A percentile compares a stretch with the other conserved stretches of the same genome.
Conservation (phyloP, 495 filamentous ascomycete species). For the Neurospora sp. region DNA sequence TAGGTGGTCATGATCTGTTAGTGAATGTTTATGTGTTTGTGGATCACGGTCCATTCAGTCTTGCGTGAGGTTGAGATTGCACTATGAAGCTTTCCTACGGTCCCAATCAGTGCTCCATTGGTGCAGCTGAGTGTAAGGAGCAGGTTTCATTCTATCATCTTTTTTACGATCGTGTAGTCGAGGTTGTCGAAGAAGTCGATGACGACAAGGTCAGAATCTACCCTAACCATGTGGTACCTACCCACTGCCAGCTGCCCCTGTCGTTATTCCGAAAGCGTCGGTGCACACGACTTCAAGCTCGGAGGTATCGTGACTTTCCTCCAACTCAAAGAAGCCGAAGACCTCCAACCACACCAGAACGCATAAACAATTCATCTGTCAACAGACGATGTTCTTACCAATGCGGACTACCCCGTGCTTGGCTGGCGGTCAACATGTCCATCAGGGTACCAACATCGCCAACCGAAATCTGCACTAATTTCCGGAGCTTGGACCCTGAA, state of each 20-base stretch:
- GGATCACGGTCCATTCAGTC: not conserved
- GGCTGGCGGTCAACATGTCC: not conserved
- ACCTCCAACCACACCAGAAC: not conserved
- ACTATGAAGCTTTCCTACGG: not conserved
- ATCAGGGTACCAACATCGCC: not conserved
- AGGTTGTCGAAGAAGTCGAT: not conserved
- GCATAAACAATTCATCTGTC: not conserved
- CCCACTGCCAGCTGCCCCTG: not conserved
- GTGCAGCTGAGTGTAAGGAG: not conserved
- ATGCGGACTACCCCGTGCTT: not conserved
- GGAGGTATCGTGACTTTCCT: not conserved
- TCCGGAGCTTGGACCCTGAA: not conserved
- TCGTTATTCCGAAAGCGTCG: not conserved
- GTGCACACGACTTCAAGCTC: not conserved
- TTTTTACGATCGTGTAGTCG: not conserved
- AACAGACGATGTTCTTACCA: not conserved
- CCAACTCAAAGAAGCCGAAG: not conserved
- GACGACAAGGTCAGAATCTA: not conserved
- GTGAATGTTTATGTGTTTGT: not conserved
- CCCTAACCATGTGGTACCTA: not conserved
- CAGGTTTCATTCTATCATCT: not conserved
- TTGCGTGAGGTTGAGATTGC: not conserved
- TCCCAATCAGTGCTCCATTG: not conserved
- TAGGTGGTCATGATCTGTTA: not conserved
- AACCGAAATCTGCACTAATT: not conserved